Percentiles rank a stretch among this genome's conserved stretches.
Evolutionary conservation across 306 rosid species (phyloP).

Genomic region (Lotus japonicus): DNA sequence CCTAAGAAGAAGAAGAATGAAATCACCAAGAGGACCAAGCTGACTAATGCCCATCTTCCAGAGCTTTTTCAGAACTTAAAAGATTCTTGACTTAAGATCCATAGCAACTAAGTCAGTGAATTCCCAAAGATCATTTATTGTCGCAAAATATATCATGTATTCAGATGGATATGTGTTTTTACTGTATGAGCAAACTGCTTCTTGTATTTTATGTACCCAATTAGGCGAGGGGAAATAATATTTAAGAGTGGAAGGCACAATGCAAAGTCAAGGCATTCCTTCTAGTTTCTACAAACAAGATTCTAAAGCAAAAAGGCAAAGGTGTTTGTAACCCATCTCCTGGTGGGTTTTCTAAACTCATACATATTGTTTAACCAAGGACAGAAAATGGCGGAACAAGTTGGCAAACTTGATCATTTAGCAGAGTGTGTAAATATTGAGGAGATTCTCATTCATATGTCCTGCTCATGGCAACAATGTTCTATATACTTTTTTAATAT

Average conservation of each 20-base stretch:
- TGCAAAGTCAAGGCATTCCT: slow-evolving; percentile 40
- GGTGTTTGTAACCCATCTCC: slow-evolving; percentile 26
- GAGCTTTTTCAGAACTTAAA: slow-evolving; percentile 72
- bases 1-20: slow-evolving; percentile 89
- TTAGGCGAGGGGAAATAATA: neutral
- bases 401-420: neutral
- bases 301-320: slow-evolving; percentile 43
- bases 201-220: slow-evolving; percentile 8
- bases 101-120: neutral
- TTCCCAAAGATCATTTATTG: slow-evolving; percentile 10
- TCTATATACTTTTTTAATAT: neutral
- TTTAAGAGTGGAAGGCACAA: slow-evolving; percentile 15
- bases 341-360: slow-evolving; percentile 30
- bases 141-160: slow-evolving; percentile 1
- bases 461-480: neutral
- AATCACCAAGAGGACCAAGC: slow-evolving; percentile 93
- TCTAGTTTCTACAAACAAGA: slow-evolving; percentile 29
- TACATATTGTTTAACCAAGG: neutral
- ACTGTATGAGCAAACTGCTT: neutral
- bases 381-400: neutral
- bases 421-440: neutral
- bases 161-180: slow-evolving; percentile 8
- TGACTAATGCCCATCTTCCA: slow-evolving; percentile 95
- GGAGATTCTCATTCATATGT: neutral
- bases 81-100: slow-evolving; percentile 20